Conservation (phyloP, 345 rosid species). For the Eucalyptus rudis region DNA sequence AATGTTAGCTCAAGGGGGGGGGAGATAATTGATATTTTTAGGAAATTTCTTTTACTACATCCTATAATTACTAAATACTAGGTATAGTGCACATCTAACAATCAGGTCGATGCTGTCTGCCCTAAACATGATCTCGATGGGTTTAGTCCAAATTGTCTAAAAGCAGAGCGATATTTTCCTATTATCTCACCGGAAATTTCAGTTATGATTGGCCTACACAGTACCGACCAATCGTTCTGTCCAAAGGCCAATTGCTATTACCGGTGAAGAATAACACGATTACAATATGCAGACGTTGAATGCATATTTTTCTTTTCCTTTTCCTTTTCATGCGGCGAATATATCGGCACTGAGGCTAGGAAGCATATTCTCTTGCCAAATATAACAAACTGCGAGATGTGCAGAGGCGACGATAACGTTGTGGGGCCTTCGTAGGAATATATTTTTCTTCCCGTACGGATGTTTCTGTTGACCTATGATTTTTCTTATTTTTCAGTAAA, state of each 20-base stretch:
- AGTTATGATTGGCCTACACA: not conserved
- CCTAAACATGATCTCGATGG: not conserved
- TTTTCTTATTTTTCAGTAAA: not conserved
- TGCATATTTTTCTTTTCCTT: not conserved
- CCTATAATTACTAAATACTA: no score
- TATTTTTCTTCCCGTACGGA: not conserved
- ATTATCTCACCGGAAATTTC: not conserved
- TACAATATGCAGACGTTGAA: not conserved
- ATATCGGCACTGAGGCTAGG: not conserved
- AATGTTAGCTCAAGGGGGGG: not conserved
- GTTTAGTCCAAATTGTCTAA: not conserved
- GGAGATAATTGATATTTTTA: not conserved
- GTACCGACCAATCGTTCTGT: not conserved
- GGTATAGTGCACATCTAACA: not conserved
- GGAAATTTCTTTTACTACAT: not conserved
- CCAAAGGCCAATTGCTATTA: not conserved
- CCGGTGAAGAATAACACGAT: not conserved
- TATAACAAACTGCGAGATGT: not conserved
- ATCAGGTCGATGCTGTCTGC: not conserved
- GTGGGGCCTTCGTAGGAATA: not conserved
- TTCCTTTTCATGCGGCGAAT: not conserved
- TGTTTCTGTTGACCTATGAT: not conserved
- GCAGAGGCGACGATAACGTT: not conserved
- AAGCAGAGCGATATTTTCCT: not conserved
- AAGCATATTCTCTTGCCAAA: not conserved